phyloP scores from a whole-genome alignment of 257 asterid genomes.

The Solanum arcanum region DNA sequence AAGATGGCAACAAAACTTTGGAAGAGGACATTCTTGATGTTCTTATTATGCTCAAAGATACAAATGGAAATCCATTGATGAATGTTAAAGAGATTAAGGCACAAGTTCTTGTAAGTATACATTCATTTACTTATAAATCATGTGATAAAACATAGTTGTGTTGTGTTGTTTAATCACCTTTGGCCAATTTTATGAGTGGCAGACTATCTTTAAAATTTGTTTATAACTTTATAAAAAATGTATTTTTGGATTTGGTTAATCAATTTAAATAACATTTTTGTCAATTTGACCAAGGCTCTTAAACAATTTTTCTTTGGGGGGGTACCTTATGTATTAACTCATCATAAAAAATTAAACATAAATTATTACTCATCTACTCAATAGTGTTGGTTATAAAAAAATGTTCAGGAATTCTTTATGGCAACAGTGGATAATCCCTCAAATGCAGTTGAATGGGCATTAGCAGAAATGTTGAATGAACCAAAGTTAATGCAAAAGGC shows the following conservation, averaged over 20 bases:
- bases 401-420: constrained; percentile 3
- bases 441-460: constrained; percentile 11
- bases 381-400: not conserved
- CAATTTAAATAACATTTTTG: too few relatives aligned
- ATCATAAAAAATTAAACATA: not conserved
- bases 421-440: constrained; percentile 18
- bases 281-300: too few relatives aligned
- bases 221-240: too few relatives aligned
- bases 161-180: not conserved
- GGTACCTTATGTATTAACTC: too few relatives aligned
- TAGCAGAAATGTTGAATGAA: constrained; percentile 19
- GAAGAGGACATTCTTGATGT: constrained; percentile 1
- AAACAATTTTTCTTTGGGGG: too few relatives aligned
- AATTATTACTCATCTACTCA: not conserved
- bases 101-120: not conserved
- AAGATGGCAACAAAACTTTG: not conserved
- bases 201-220: too few relatives aligned
- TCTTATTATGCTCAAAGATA: not conserved
- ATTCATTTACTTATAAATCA: not conserved
- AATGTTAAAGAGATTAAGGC: not conserved
- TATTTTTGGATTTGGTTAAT: too few relatives aligned
- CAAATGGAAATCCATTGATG: not conserved
- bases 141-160: not conserved
- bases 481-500: constrained; percentile 9
- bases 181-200: not conserved